Evolutionary conservation across 768 basidiomycete genomes (phyloP).

Genomic region (Amanita pseudoporphyria): DNA sequence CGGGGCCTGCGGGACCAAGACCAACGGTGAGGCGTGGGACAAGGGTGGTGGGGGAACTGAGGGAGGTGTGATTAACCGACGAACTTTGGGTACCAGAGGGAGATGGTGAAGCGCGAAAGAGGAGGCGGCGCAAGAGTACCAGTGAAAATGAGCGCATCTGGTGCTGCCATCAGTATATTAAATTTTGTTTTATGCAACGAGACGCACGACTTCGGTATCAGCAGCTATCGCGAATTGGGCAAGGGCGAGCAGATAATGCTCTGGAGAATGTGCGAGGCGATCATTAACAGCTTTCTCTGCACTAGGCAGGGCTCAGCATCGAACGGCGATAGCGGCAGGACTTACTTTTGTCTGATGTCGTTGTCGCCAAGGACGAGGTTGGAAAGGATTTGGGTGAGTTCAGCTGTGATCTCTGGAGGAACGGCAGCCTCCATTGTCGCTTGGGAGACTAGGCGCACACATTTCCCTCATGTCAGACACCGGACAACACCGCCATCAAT

Average conservation of each 20-base stretch:
- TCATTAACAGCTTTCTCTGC: constrained; percentile 81
- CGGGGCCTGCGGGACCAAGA: constrained; percentile 10
- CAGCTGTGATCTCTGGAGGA: constrained; percentile 60
- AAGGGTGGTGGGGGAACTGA: too few relatives aligned
- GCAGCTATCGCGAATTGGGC: constrained; percentile 71
- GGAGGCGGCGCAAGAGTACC: constrained; percentile 68
- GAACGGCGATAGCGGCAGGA: constrained; percentile 1
- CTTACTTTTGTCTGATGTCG: constrained; percentile 64
- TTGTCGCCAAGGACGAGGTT: constrained; percentile 83
- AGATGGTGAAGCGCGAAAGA: constrained; percentile 57
- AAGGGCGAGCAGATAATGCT: constrained; percentile 69
- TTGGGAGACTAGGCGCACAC: neutral
- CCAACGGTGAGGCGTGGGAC: too few relatives aligned
- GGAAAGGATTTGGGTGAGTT: constrained; percentile 76
- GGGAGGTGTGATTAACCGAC: too few relatives aligned
- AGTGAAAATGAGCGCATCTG: too few relatives aligned
- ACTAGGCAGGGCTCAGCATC: constrained; percentile 24
- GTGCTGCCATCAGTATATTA: constrained; percentile 39
- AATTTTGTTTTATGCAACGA: constrained; percentile 16
- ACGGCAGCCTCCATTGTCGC: constrained; percentile 37
- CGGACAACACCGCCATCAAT: neutral
- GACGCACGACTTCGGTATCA: constrained; percentile 58
- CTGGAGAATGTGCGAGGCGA: constrained; percentile 68
- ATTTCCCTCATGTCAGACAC: too few relatives aligned
- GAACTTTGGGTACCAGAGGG: neutral